Evolutionary conservation across 2,329 filamentous ascomycete species (phyloP), one percentile per base, ranked within the genome.

Genomic region (Botrytis sinoallii): DNA sequence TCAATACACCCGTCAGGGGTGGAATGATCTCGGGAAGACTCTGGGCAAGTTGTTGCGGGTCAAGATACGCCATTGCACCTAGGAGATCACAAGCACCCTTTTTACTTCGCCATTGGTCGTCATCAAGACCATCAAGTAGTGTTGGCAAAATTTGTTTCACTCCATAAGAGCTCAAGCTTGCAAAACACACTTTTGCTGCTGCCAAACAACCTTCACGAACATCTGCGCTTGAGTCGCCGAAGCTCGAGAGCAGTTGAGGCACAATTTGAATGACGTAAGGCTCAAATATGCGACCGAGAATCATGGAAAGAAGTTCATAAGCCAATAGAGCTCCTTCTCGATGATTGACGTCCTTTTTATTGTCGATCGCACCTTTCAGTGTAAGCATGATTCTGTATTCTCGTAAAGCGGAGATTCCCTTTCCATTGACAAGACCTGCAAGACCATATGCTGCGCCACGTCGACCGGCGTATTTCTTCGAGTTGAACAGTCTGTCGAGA

Each of bases 1-100:
- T 99, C 74, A 99, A 85, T 5, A 98, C 96, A 64, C 92, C 91
- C 1, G 97, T 98, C 73, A 99, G 87, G 25, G 97, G 95, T 40
- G 97, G 96, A 77, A 99, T 99, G 78, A 99, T 99, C 73, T 97
- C 95, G 3, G 96, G 96, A 79, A 99, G 85, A 81, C 95, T 98
- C 78, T 92, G 88, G 1, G 96, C 94, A 29, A 99, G 88, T 82
- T 99, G 96, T 77, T 98, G 93, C 12, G 97, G 95, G 81, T 98
- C 96, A 46, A 99, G 89, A 81, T 99, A 99, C 8, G 96, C 97
- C 96, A 99, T 99, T 76, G 96, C 96, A 82, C 96, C 96, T 22
- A 99, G 88, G 40, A 97, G 91, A 81, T 99, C 96, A 81, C 96
- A 99, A 71, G 96, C 96, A 78, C 97, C 96, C 85, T 97, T 97